Base-by-base conservation (phyloP, 1,139 yeast species). In the Meyerozyma guilliermondii region DNA sequence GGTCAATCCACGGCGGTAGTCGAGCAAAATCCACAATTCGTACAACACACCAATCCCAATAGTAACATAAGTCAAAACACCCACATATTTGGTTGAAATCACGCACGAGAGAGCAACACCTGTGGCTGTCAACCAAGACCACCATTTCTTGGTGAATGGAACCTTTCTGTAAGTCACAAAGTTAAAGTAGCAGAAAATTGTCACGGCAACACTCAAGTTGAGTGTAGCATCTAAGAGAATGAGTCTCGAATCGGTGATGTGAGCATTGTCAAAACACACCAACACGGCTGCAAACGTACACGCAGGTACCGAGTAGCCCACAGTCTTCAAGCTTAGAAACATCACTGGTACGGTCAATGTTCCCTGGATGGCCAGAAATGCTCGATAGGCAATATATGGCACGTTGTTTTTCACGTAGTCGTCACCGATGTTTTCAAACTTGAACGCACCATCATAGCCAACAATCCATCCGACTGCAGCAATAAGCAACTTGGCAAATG, bases 51-150 rank as follows among this genome's bases (percentile, higher is more conserved):
- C 96, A 46, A 77, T 63, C 28, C 99, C 98, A 52, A 92, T 77
- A 44, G 95, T 83, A 43, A 83, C 73, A 61, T 83, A 92, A 1
- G 98, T 89, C 69, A 92, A 84, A 5, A 86, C 84, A 59, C 99
- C 99, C 29, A 92, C 96, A 59, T 92, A 94, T 62, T 92, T 92
- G 43, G 98, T 91, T 37, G 95, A 83, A 47, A 92, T 91, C 35
- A 89, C 97, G 60, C 91, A 83, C 0, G 97, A 87, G 48, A 92
- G 75, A 1, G 94, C 76, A 7, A 88, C 68, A 27, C 99, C 99
- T 7, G 98, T 89, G 35, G 79, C 63, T 35, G 74, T 61, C 36
- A 92, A 74, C 98, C 98, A 94, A 38, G 66, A 64, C 85, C 95
- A 92, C 98, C 99, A 92, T 39, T 68, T 53, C 38, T 51, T 52